Evolutionary conservation across 2,329 filamentous ascomycete genomes (phyloP).

Genomic region (Pyrenochaeta sp.): DNA sequence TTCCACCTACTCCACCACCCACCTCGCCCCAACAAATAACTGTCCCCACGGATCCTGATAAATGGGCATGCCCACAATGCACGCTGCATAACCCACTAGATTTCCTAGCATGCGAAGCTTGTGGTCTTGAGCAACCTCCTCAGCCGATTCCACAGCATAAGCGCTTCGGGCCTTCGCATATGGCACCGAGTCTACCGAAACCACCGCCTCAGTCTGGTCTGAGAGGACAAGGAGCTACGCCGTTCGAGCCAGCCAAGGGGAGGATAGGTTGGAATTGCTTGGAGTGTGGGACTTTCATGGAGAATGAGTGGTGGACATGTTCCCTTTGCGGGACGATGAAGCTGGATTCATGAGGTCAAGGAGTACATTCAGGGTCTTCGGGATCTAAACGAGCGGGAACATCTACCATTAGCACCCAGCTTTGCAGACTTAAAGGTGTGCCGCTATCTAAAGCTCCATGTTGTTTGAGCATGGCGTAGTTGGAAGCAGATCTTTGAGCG

Average conservation of each 20-base stretch:
- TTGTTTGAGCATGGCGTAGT: neutral
- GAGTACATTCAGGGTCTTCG: neutral
- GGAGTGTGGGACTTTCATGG: constrained; percentile 69
- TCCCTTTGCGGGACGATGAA: constrained; percentile 68
- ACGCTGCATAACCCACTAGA: constrained; percentile 69
- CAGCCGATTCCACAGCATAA: constrained; percentile 46
- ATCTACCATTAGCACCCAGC: neutral
- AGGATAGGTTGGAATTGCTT: constrained; percentile 68
- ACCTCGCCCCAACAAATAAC: constrained; percentile 23
- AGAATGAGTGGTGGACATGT: constrained; percentile 71
- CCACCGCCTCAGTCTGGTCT: constrained; percentile 42
- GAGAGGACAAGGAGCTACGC: constrained; percentile 41
- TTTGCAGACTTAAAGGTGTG: neutral
- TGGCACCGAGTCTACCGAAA: constrained; percentile 36
- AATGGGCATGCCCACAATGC: constrained; percentile 69
- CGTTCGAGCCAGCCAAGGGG: constrained; percentile 55
- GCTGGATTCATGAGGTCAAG: constrained; percentile 34
- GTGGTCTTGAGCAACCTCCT: constrained; percentile 63
- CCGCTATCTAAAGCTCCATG: neutral
- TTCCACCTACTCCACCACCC: constrained; percentile 42
- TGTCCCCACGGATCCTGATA: constrained; percentile 43
- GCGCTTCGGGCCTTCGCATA: constrained; percentile 35
- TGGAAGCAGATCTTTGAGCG: neutral
- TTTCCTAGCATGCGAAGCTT: constrained; percentile 68
- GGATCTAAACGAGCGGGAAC: neutral